A percentile compares a stretch with the other conserved stretches of the same genome.
Evolutionary conservation across 2,329 filamentous ascomycete species (phyloP).

Genomic region (Cordyceps militaris): DNA sequence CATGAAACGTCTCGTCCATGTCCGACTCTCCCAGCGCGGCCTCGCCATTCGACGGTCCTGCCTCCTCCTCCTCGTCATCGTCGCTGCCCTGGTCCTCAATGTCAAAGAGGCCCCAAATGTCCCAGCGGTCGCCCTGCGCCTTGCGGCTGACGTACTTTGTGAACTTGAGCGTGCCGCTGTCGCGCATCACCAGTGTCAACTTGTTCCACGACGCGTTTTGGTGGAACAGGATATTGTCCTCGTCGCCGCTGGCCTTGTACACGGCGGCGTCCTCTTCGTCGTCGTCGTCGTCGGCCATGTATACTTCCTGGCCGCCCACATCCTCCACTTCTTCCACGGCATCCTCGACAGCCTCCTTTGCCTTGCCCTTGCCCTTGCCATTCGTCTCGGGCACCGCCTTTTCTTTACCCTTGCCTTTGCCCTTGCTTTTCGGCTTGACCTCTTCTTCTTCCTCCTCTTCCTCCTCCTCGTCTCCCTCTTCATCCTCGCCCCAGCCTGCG

Average conservation of each 20-base stretch:
- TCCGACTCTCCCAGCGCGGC: constrained; percentile 32
- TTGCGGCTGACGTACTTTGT: constrained; percentile 88
- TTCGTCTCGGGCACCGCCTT: constrained; percentile 20
- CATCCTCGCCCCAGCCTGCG: constrained; percentile 72
- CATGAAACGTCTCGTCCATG: constrained; percentile 51
- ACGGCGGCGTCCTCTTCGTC: constrained; percentile 82
- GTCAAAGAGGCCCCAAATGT: constrained; percentile 73
- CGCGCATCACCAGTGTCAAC: constrained; percentile 81
- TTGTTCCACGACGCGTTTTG: constrained; percentile 74
- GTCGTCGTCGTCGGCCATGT: constrained; percentile 85
- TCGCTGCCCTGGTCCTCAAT: constrained; percentile 52
- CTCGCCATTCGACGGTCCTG: constrained; percentile 18
- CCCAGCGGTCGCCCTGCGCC: constrained; percentile 87
- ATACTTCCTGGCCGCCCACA: constrained; percentile 76
- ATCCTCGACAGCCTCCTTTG: constrained; percentile 22
- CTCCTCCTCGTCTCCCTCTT: constrained; percentile 41
- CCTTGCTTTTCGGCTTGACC: constrained; percentile 23
- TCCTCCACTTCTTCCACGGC: constrained; percentile 38
- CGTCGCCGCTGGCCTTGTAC: constrained; percentile 73
- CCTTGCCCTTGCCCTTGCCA: constrained; percentile 22
- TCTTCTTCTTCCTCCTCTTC: constrained; percentile 36
- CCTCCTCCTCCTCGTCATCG: constrained; percentile 24
- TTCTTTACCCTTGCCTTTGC: constrained; percentile 22
- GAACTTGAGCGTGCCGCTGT: constrained; percentile 80
- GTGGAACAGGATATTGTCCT: constrained; percentile 62